Conservation (phyloP, 192 early-diverging fungal species). For the Backusella tuberculispora region DNA sequence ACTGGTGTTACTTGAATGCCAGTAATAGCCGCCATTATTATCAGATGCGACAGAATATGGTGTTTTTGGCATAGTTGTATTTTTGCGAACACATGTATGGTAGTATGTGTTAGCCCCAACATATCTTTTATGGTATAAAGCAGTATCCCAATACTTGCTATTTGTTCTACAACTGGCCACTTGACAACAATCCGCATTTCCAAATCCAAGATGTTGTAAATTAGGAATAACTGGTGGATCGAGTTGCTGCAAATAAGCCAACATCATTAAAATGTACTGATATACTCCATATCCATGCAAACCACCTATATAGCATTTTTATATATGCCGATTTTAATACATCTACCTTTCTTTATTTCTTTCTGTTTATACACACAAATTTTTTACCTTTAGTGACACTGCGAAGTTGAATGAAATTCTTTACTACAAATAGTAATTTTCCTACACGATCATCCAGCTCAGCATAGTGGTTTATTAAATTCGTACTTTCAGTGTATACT, state of each 20-base stretch:
- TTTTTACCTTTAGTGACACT: not conserved
- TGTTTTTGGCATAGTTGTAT: not conserved
- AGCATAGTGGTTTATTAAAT: not conserved
- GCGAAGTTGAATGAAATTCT: not conserved
- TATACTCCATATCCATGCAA: not conserved
- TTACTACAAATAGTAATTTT: not conserved
- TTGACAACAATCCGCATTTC: not conserved
- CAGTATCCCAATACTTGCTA: not conserved
- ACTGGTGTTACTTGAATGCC: not conserved
- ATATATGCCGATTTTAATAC: not conserved
- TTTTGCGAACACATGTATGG: not conserved
- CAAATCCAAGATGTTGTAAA: not conserved
- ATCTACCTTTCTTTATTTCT: not conserved
- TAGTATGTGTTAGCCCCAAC: not conserved
- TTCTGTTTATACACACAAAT: no score
- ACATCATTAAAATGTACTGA: not conserved
- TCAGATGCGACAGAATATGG: not conserved
- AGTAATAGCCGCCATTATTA: not conserved
- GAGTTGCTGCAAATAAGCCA: not conserved
- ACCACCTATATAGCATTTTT: not conserved
- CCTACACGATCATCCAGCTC: not conserved
- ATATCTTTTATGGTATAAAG: not conserved
- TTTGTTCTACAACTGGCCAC: not conserved
- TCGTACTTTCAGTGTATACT: not conserved
- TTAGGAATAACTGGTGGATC: constrained; percentile 23